Evolutionary conservation across 176 grass and related monocot species (phyloP).

Genomic region (Carex parvula): DNA sequence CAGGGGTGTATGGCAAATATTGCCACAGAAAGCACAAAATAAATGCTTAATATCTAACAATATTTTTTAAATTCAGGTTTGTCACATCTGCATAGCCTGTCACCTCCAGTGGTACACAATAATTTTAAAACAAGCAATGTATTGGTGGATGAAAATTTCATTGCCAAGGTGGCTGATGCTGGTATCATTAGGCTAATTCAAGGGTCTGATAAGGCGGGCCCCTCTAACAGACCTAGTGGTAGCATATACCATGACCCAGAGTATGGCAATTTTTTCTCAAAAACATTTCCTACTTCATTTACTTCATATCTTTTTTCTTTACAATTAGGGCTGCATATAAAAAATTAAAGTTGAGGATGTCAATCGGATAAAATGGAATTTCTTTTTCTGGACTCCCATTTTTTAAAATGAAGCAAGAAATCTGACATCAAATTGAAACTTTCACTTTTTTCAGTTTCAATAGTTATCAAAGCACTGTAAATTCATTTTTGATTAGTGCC

Average conservation of each 20-base stretch:
- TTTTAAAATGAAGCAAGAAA: background rate
- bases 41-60: constrained; percentile 4
- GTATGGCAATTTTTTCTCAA: constrained; percentile 32
- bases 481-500: background rate
- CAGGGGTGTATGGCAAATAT: constrained; percentile 4
- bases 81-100: constrained; percentile 58
- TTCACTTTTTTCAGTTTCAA: background rate
- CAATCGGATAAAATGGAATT: background rate
- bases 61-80: constrained; percentile 49
- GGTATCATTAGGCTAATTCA: constrained; percentile 52
- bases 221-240: constrained; percentile 33
- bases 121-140: constrained; percentile 91
- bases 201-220: constrained; percentile 31
- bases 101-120: constrained; percentile 66
- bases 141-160: constrained; percentile 94
- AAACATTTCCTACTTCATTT: constrained; percentile 14
- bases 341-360: background rate
- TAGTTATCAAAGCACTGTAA: background rate
- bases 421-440: background rate
- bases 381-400: background rate
- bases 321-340: background rate
- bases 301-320: background rate
- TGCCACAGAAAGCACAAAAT: background rate
- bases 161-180: constrained; percentile 81
- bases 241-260: constrained; percentile 58